Evolutionary conservation across 2,329 filamentous ascomycete species (phyloP), one percentile per base, ranked within the genome.

Genomic region (Cordyceps pruinosa): DNA sequence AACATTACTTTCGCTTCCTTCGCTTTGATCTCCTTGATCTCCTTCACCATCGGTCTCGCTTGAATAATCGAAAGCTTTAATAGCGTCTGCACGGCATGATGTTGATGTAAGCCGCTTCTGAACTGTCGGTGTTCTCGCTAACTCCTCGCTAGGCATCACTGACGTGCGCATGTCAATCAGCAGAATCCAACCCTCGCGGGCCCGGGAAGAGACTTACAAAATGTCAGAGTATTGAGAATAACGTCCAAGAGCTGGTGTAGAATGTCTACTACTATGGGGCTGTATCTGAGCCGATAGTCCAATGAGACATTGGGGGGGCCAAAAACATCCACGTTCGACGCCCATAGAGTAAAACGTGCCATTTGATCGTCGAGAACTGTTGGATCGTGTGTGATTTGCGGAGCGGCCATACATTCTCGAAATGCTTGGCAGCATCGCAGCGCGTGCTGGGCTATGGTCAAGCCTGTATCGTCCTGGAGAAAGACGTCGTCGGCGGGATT

Each of bases 211-310:
- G 15, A 51, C 48, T 51, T 21, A 51, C 50, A 53, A 53, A 26
- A 53, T 25, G 17, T 28, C 25, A 53, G 34, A 41, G 48, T 42
- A 9, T 28, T 25, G 9, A 17, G 30, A 17, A 51, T 51, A 21
- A 42, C 23, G 48, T 51, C 48, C 5, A 63, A 59, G 9, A 68
- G 59, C 21, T 62, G 50, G 56, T 69, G 55, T 39, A 69, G 60
- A 41, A 46, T 46, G 25, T 46, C 7, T 6, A 46, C 44, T 25
- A 52, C 59, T 52, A 47, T 63, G 49, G 65, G 64, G 63, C 66
- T 67, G 62, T 60, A 68, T 64, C 66, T 50, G 46, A 68, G 65
- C 57, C 65, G 62, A 61, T 66, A 68, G 54, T 68, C 66, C 58
- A 68, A 44, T 61, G 66, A 68, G 46, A 67, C 61, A 53, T 68